Base-by-base conservation (phyloP, 176 grass and related monocot genomes). In the Carex cristatella region DNA sequence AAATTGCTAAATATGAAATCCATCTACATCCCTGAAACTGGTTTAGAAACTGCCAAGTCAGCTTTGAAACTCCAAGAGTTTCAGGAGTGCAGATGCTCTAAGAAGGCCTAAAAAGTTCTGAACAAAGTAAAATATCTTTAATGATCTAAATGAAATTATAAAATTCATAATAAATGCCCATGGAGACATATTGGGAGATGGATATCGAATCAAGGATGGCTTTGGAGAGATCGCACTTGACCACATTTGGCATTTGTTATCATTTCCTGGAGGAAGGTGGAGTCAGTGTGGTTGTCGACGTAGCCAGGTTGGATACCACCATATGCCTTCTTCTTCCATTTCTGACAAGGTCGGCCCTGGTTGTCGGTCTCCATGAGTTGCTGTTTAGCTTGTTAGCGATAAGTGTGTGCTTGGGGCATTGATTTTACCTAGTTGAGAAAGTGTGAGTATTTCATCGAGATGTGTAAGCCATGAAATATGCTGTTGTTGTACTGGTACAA, bases 181-280 rank as follows among this genome's bases (percentile, higher is more conserved):
- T 44, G 82, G 89, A 98, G 66, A 98, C 76, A 75, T 98, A 95
- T 53, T 98, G 93, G 2, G 91, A 95, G 71, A 98, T 95, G 69
- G 93, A 95, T 65, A 94, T 89, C 0, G 93, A 99, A 64, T 95
- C 90, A 8, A 90, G 59, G 86, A 92, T 92, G 63, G 91, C 90
- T 79, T 94, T 94, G 49, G 84, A 51, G 33, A 95, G 85, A 66
- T 94, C 90, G 46, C 91, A 93, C 89, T 98, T 95, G 54, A 94
- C 91, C 7, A 99, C 93, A 91, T 33, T 91, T 99, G 74, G 93
- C 96, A 89, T 99, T 95, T 89, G 91, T 99, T 76, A 95, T 92
- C 96, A 95, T 95, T 49, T 95, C 96, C 91, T 98, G 87, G 3
- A 95, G 91, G 84, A 98, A 98, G 0, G 93, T 91, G 30, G 91